Base-by-base conservation (phyloP, 2,329 filamentous ascomycete species). In the Trichophyton simii region DNA sequence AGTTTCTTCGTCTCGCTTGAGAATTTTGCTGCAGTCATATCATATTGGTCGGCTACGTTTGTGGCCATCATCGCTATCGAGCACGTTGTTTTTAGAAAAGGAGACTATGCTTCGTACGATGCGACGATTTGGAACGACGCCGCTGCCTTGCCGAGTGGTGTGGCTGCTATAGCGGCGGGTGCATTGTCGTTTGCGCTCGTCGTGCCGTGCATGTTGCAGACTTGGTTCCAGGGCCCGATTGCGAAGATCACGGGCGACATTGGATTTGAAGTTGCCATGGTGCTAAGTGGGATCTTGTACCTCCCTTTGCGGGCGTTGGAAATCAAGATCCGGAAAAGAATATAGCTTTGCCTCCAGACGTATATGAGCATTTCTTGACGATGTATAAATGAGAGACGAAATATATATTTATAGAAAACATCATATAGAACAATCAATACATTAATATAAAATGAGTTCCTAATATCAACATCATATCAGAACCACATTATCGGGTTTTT, bases 151-250 rank as follows among this genome's bases (percentile, higher is more conserved):
- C 85, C 86, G 0, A 61, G 86, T 13, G 86, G 86, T 0, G 73
- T 84, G 63, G 84, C 86, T 0, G 85, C 84, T 0, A 72, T 86
- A 6, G 66, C 77, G 1, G 80, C 85, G 0, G 88, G 88, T n/a
- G 58, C 66, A 70, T 85, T 44, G 68, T 87, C 13, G 84, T 85
- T 2, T 87, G 85, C 84, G 78, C 78, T 2, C 84, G 85, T 7
- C 80, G 50, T 65, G 15, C 64, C 64, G 54, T 85, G 80, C 63
- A 88, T 88, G 85, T 82, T 82, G 22, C 85, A 89, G 73, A 80
- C 82, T 2, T 88, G 84, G 81, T 88, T 85, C 70, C 80, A 83
- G 63, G 85, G 86, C 0, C 85, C 85, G 0, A 72, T 87, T 62
- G 83, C 83, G 2, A 75, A 74, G 55, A 70, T 79, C 59, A 79